A percentile compares a stretch with the other conserved stretches of the same genome.
Conservation (phyloP, 345 rosid genomes). For the Adansonia digitata region DNA sequence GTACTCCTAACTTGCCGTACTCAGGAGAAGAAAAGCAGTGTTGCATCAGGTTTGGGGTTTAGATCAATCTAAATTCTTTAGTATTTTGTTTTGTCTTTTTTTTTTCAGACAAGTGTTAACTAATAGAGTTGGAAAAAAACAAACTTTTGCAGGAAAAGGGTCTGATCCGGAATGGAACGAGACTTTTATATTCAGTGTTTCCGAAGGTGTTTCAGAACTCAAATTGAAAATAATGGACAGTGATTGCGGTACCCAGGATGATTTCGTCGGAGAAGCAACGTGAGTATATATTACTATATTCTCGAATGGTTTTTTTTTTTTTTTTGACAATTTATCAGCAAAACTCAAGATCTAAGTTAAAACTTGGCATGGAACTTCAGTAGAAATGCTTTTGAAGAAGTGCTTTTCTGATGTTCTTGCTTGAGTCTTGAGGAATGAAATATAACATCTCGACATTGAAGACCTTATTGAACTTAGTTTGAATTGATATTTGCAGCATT, state of each 20-base stretch:
- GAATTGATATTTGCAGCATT: conserved; percentile 50
- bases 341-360: not conserved
- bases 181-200: conserved; percentile 56
- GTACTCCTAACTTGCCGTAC: conserved; percentile 56
- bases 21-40: conserved; percentile 70
- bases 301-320: not conserved
- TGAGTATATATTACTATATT: conserved; percentile 29
- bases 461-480: not conserved
- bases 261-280: conserved; percentile 65
- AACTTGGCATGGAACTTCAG: not conserved
- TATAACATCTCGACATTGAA: not conserved
- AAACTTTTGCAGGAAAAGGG: conserved; percentile 42
- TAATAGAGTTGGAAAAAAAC: not conserved
- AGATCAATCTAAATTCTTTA: not conserved
- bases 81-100: too few species aligned
- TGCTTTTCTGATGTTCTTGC: not conserved
- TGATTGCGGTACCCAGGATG: conserved; percentile 51
- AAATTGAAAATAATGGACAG: conserved; percentile 61
- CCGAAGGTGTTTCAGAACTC: conserved; percentile 49
- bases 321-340: not conserved
- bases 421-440: not conserved
- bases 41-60: conserved; percentile 48
- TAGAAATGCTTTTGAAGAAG: not conserved
- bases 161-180: conserved; percentile 74
- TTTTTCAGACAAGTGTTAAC: too few species aligned